A percentile compares a stretch with the other conserved stretches of the same genome.
Conservation (phyloP, 140 eudicot genomes). For the Senecio squalidus region DNA sequence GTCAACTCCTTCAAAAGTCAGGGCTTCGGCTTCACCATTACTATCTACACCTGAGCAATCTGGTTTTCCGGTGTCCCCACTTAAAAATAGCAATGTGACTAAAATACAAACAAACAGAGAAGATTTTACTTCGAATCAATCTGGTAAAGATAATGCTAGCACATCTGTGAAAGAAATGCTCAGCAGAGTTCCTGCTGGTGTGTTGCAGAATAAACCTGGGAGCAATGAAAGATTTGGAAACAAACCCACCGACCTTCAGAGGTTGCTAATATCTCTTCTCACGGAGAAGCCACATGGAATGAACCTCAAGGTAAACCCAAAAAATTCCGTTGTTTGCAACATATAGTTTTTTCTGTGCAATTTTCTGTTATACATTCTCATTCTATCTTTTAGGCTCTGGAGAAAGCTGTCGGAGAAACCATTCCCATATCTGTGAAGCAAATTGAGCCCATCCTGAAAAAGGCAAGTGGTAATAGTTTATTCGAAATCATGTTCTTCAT, state of each 20-base stretch:
- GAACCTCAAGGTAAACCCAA: conserved; percentile 62
- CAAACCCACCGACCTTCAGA: conserved; percentile 50
- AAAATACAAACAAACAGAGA: conserved; percentile 45
- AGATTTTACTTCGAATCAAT: conserved; percentile 32
- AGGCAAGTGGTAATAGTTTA: conserved; percentile 36
- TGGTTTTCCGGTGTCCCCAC: conserved; percentile 55
- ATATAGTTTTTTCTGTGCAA: too few species aligned
- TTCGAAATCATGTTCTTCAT: conserved; percentile 5
- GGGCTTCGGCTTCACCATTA: conserved; percentile 73
- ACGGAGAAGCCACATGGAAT: conserved; percentile 75
- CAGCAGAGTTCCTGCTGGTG: conserved; percentile 30
- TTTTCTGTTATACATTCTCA: conserved; percentile 14
- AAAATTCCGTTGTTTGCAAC: conserved; percentile 3
- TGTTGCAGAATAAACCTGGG: conserved; percentile 34
- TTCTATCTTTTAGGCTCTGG: conserved; percentile 53
- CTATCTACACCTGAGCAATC: conserved; percentile 59
- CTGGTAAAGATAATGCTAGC: conserved; percentile 39
- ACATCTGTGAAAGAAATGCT: conserved; percentile 56
- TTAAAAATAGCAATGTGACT: conserved; percentile 39
- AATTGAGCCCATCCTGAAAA: conserved; percentile 77
- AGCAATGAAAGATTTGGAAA: conserved; percentile 33
- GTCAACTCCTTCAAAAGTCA: conserved; percentile 51
- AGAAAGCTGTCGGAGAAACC: conserved; percentile 74
- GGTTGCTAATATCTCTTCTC: conserved; percentile 56
- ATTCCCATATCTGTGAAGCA: conserved; percentile 65